Conservation (phyloP, 768 basidiomycete species). For the Tephrocybe rancida region DNA sequence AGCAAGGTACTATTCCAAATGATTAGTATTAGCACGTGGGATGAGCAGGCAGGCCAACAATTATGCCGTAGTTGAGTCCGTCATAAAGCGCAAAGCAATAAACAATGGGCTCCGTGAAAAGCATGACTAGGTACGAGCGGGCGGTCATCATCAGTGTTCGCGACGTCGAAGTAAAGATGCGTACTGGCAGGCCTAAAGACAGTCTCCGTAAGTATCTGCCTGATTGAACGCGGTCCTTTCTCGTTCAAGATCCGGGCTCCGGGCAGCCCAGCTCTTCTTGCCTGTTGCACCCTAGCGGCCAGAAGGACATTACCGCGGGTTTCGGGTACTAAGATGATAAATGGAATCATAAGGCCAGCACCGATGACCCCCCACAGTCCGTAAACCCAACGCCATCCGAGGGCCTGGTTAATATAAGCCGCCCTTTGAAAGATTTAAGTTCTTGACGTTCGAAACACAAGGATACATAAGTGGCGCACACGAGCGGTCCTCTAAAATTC, state of each 20-base stretch:
- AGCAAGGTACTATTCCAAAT: slow-evolving; percentile 18
- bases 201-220: slow-evolving; percentile 18
- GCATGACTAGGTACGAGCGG: slow-evolving; percentile 17
- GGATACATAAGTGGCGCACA: slow-evolving; percentile 3
- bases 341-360: slow-evolving; percentile 16
- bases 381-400: slow-evolving; percentile 26
- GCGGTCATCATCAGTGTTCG: neutral
- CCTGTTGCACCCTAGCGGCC: slow-evolving; percentile 17
- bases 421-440: slow-evolving; percentile 5
- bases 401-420: slow-evolving; percentile 18
- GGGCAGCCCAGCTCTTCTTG: slow-evolving; percentile 12
- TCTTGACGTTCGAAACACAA: neutral
- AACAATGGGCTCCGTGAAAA: slow-evolving; percentile 24
- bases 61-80: slow-evolving; percentile 23
- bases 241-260: slow-evolving; percentile 23
- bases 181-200: slow-evolving; percentile 21
- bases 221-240: slow-evolving; percentile 16
- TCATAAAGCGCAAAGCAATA: slow-evolving; percentile 25
- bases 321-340: slow-evolving; percentile 20
- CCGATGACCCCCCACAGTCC: slow-evolving; percentile 24
- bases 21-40: neutral
- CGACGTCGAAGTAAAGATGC: neutral
- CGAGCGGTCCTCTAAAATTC: slow-evolving; percentile 17
- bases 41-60: slow-evolving; percentile 5
- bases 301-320: slow-evolving; percentile 23